Base-by-base conservation (phyloP, 1,284 basidiomycete species). In the Irpex sp. region DNA sequence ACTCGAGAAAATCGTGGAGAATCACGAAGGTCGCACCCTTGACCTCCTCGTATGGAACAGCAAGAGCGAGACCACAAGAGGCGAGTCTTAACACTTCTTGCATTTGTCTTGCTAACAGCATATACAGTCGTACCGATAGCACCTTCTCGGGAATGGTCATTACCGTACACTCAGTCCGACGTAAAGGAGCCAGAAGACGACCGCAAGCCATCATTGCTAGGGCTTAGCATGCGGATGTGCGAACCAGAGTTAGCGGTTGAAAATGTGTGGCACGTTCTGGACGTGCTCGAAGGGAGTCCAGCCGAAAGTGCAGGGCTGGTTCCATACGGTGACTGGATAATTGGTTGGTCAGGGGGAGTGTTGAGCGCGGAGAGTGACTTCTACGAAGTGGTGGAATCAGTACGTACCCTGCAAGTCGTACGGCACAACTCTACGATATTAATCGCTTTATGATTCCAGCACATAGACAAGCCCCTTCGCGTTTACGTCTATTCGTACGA, bases 401-500 rank as follows among this genome's bases (percentile, higher is more conserved):
- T 94, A 74, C 68, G 89, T 77, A 17, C 8, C 49, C 59, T 51
- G 33, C 63, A 55, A 63, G 57, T 63, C 61, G 59, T 60, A 63
- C 39, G 39, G 39, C 39, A 53, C 31, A n/a, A 43, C 36, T 59
- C 46, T 47, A 53, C 11, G 43, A 26, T 6, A 51, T 51, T 17
- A 19, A 17, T 19, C 49, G 8, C 21, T 37, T 59, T 55, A 60
- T 63, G 31, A 61, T 50, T 63, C 7, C 67, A 96, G 92, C 95
- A 98, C 76, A 85, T 93, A 59, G 96, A 98, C 71, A 95, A 94
- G 75, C 93, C 96, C 5, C 76, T 98, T 46, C 82, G 94, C 49
- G 89, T 98, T 31, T 98, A 97, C 73, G 96, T 98, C 5, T 98
- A 98, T 77, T 98, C 95, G 51, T 90, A 94, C 68, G 97, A 98